A percentile compares a stretch with the other conserved stretches of the same genome.
These are phyloP conservation scores for Aspergillus sojae DNA, from an alignment of 2,329 filamentous ascomycete species.

Conservation along the genomic window DNA sequence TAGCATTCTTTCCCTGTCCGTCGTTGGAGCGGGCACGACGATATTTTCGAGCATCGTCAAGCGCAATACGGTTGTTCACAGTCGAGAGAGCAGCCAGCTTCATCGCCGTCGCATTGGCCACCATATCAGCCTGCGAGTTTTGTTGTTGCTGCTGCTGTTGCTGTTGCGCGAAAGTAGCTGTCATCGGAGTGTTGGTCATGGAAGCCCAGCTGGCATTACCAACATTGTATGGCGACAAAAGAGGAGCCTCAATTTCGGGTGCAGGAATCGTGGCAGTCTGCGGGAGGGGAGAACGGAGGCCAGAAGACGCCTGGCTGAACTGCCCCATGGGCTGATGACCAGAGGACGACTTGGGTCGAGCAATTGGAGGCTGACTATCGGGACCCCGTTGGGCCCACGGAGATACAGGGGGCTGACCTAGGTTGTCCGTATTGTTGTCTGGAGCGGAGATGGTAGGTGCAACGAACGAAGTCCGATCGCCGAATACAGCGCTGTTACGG, in stretches of 20 bases:
- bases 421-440: constrained; percentile 61
- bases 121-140: constrained; percentile 87
- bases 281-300: constrained; percentile 78
- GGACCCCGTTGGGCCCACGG: constrained; percentile 70
- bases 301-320: constrained; percentile 80
- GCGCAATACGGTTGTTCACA: constrained; percentile 95
- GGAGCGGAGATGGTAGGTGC: constrained; percentile 75
- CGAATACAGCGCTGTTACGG: constrained; percentile 82
- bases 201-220: constrained; percentile 95
- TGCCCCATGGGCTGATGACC: constrained; percentile 86
- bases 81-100: constrained; percentile 95
- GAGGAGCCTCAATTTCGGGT: constrained; percentile 74
- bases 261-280: constrained; percentile 82
- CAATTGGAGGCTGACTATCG: constrained; percentile 56
- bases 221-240: constrained; percentile 78
- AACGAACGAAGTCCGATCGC: constrained; percentile 73
- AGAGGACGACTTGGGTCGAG: constrained; percentile 75
- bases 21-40: constrained; percentile 89
- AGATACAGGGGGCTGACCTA: constrained; percentile 69
- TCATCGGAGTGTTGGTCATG: constrained; percentile 97
- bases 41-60: constrained; percentile 97
- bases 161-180: constrained; percentile 72
- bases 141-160: constrained; percentile 35
- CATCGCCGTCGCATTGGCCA: constrained; percentile 98
- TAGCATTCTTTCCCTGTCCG: constrained; percentile 53